Evolutionary conservation across 108 stramenopile species (phyloP).

Genomic region (Nitzschia palea): DNA sequence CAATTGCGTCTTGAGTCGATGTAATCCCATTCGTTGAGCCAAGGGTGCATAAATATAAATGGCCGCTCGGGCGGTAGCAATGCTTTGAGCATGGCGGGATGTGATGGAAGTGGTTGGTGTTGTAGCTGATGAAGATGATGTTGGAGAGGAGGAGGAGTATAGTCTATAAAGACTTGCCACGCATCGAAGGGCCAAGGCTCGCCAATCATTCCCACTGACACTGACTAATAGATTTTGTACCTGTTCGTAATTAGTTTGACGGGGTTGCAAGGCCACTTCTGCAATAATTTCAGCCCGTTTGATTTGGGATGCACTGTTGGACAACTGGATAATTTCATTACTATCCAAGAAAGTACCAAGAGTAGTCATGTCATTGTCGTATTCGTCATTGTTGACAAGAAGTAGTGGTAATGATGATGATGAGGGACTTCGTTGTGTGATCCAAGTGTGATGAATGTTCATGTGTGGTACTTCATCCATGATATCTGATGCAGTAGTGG

Average conservation of each 20-base stretch:
- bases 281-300: constrained; percentile 74
- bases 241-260: constrained; percentile 34
- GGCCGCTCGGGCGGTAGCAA: constrained; percentile 52
- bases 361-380: background rate
- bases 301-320: constrained; percentile 57
- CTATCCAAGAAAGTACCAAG: background rate
- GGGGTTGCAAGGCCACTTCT: constrained; percentile 18
- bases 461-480: no score
- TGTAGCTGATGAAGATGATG: no score
- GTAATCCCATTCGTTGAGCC: constrained; percentile 72
- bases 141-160: background rate
- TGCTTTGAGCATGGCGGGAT: constrained; percentile 10
- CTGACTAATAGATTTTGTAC: constrained; percentile 59
- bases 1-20: constrained; percentile 59
- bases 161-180: constrained; percentile 69
- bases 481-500: no score
- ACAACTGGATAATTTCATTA: constrained; percentile 13
- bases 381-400: background rate
- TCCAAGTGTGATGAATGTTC: no score
- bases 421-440: no score
- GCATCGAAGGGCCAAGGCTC: constrained; percentile 73
- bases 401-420: no score
- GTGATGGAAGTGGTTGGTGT: background rate
- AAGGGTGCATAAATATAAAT: constrained; percentile 65
- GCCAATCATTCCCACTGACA: constrained; percentile 66